A percentile compares a stretch with the other conserved stretches of the same genome.
Evolutionary conservation across 345 rosid species (phyloP).

Genomic region (Passiflora organensis): DNA sequence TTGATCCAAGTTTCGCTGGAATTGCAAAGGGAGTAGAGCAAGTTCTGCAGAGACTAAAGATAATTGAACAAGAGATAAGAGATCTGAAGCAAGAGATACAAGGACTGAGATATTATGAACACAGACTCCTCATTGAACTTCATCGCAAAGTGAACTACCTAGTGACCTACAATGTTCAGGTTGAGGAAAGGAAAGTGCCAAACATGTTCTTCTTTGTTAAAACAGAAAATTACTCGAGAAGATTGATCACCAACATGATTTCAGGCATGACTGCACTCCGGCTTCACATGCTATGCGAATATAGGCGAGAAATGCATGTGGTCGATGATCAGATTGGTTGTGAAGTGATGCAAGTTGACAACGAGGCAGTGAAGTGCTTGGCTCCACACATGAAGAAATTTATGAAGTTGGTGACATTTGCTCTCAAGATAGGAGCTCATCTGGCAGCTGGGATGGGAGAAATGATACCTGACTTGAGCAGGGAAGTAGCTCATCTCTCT

Average conservation of each 20-base stretch:
- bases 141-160: slow-evolving; percentile 87
- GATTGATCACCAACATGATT: slow-evolving; percentile 62
- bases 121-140: slow-evolving; percentile 78
- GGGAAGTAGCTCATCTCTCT: slow-evolving; percentile 65
- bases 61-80: slow-evolving; percentile 90
- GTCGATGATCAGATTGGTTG: slow-evolving; percentile 86
- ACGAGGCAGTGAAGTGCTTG: slow-evolving; percentile 55
- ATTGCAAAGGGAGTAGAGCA: slow-evolving; percentile 89
- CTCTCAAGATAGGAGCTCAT: slow-evolving; percentile 88
- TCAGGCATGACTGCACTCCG: slow-evolving; percentile 81
- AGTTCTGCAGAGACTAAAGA: slow-evolving; percentile 78
- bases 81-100: slow-evolving; percentile 96
- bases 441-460: slow-evolving; percentile 89
- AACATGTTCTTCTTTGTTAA: slow-evolving; percentile 79
- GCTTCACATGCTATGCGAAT: slow-evolving; percentile 89
- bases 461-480: slow-evolving; percentile 90
- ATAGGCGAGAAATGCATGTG: slow-evolving; percentile 81
- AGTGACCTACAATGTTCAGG: slow-evolving; percentile 73
- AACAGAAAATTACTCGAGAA: slow-evolving; percentile 82
- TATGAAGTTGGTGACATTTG: slow-evolving; percentile 82
- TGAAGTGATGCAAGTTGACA: slow-evolving; percentile 85
- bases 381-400: slow-evolving; percentile 86
- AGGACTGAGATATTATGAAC: slow-evolving; percentile 85
- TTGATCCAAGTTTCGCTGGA: slow-evolving; percentile 80
- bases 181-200: slow-evolving; percentile 88